Percentiles rank a stretch among this genome's conserved stretches.
These are phyloP conservation scores for Hygrocybe punicea DNA, from an alignment of 768 basidiomycete species.

Conservation along the genomic window DNA sequence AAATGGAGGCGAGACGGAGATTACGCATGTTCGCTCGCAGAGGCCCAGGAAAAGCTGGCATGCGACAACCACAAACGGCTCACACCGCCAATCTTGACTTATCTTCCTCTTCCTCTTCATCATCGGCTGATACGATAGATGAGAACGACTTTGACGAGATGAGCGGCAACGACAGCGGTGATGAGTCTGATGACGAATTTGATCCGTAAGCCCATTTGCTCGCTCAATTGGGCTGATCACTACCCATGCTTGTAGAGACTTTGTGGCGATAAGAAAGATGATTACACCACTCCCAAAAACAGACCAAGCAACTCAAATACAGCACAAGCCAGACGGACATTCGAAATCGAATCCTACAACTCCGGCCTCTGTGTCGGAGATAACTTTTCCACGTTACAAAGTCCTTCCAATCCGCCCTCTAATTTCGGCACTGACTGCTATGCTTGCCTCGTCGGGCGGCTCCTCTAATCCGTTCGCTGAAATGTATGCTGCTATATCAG, in stretches of 20 bases:
- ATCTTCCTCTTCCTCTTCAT: conserved; percentile 63
- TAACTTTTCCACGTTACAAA: conserved; percentile 52
- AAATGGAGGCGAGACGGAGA: conserved; percentile 75
- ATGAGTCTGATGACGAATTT: conserved; percentile 75
- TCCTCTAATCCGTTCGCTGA: conserved; percentile 85
- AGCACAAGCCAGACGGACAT: conserved; percentile 16
- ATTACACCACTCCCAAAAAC: conserved; percentile 41
- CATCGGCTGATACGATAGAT: conserved; percentile 49
- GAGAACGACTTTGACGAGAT: conserved; percentile 52
- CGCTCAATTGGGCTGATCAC: no score
- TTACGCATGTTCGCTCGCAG: conserved; percentile 63
- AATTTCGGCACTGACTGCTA: conserved; percentile 66
- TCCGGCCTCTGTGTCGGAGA: conserved; percentile 23
- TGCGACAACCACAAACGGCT: conserved; percentile 27
- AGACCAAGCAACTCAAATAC: conserved; percentile 12
- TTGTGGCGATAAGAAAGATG: conserved; percentile 62
- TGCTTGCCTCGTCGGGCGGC: conserved; percentile 67
- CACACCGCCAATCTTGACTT: conserved; percentile 42
- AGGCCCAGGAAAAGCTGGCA: conserved; percentile 35
- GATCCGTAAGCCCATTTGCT: conserved; percentile 85
- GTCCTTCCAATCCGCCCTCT: conserved; percentile 43
- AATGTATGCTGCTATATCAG: conserved; percentile 80
- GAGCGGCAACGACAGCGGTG: conserved; percentile 45
- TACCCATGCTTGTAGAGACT: no score
- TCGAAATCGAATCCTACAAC: conserved; percentile 12